Percentiles rank a stretch among this genome's conserved stretches.
phyloP scores from a whole-genome alignment of 139 green algal species.

The Pseudopediastrum boryanum region DNA sequence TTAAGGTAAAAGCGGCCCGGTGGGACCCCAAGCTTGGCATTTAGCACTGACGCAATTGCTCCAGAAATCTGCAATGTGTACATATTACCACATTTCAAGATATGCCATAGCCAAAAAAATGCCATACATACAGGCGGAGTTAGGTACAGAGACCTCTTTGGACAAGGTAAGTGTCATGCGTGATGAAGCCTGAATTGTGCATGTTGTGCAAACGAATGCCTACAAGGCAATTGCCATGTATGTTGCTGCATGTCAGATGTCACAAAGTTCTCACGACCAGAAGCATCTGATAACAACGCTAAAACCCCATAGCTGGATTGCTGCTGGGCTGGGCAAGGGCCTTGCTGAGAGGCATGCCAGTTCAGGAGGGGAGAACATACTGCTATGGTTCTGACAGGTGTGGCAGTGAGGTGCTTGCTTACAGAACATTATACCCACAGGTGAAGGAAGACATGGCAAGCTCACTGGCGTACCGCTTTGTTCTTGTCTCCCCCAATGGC shows the following conservation, averaged over 20 bases:
- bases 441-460: not conserved
- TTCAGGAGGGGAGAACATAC: not conserved
- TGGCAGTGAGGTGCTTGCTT: not conserved
- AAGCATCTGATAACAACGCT: not conserved
- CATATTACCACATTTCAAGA: too few relatives aligned
- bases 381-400: not conserved
- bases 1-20: conserved; percentile 59
- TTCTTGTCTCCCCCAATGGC: conserved; percentile 69
- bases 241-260: too few relatives aligned
- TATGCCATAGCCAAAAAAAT: not conserved
- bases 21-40: conserved; percentile 50
- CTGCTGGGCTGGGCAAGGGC: not conserved
- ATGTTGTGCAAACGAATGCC: not conserved
- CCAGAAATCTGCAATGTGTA: conserved; percentile 38
- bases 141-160: not conserved
- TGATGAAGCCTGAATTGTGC: not conserved
- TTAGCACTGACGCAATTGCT: conserved; percentile 53
- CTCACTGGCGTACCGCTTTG: conserved; percentile 24
- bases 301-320: not conserved
- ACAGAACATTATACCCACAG: not conserved
- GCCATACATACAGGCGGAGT: not conserved
- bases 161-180: not conserved
- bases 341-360: not conserved
- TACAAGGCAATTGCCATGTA: not conserved
- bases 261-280: too few relatives aligned